Evolutionary conservation across 352 stramenopile genomes (phyloP).

Genomic region (Thraustochytrium striatum): DNA sequence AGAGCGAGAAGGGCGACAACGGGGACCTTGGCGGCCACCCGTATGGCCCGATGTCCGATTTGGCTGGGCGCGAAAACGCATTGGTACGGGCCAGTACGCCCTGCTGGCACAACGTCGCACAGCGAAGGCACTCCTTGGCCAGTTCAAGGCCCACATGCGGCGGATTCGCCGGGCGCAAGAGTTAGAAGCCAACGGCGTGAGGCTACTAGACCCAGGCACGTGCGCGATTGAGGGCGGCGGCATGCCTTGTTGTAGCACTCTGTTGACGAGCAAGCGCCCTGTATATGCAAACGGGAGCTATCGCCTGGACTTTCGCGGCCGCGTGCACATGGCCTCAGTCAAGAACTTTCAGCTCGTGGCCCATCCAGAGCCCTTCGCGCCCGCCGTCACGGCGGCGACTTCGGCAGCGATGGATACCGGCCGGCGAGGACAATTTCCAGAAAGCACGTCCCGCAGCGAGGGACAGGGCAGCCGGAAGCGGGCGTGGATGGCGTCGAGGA

Average conservation of each 20-base stretch:
- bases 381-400: too few species aligned
- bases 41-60: too few species aligned
- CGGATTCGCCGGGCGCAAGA: neutral
- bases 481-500: too few species aligned
- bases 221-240: neutral
- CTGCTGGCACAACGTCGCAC: neutral
- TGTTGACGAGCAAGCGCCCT: slow-evolving; percentile 74
- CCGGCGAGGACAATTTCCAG: too few species aligned
- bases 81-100: too few species aligned
- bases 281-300: slow-evolving; percentile 77
- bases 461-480: too few species aligned
- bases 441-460: too few species aligned
- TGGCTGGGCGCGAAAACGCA: too few species aligned
- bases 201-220: neutral
- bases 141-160: neutral
- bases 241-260: slow-evolving; percentile 47
- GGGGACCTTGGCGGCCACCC: too few species aligned
- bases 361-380: slow-evolving; percentile 70
- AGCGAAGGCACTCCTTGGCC: neutral
- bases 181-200: neutral
- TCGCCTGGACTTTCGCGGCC: slow-evolving; percentile 75
- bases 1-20: too few species aligned
- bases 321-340: slow-evolving; percentile 72
- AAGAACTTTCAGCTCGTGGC: slow-evolving; percentile 83
- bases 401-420: too few species aligned